Evolutionary conservation across 345 rosid genomes (phyloP).

Genomic region (Boechera stricta): DNA sequence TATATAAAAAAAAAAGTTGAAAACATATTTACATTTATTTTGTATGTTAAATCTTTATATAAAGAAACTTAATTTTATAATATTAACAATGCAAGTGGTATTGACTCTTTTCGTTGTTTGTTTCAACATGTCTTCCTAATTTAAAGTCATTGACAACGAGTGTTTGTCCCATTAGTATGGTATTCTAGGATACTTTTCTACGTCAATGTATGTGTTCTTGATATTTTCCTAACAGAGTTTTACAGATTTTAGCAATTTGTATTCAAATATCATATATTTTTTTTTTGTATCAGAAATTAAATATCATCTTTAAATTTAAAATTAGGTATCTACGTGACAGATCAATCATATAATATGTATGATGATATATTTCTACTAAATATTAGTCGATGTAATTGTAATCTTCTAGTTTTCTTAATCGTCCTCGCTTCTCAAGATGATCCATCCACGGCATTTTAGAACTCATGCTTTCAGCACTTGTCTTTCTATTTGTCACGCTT

Average conservation of each 20-base stretch:
- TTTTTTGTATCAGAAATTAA: not conserved
- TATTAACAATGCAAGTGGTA: not conserved
- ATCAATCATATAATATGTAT: slow-evolving; percentile 3
- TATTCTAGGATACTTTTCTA: slow-evolving; percentile 27
- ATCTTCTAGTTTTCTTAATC: not conserved
- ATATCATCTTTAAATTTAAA: not conserved
- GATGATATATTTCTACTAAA: not conserved
- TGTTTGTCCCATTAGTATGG: slow-evolving; percentile 9
- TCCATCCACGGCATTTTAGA: slow-evolving; percentile 1
- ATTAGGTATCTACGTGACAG: not conserved
- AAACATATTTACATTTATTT: too few relatives aligned
- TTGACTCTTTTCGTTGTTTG: not conserved
- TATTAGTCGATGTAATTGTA: not conserved
- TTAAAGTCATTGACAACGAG: slow-evolving; percentile 11
- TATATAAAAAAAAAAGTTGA: too few relatives aligned
- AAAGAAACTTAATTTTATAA: too few relatives aligned
- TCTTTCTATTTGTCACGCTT: not conserved
- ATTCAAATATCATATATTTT: not conserved
- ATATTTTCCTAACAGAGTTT: not conserved
- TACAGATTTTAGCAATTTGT: not conserved
- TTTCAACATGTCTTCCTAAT: slow-evolving; percentile 14
- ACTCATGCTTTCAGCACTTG: slow-evolving; percentile 7
- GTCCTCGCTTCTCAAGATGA: slow-evolving; percentile 6
- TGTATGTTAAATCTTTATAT: not conserved
- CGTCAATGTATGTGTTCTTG: slow-evolving; percentile 15